phyloP scores from a whole-genome alignment of 345 rosid genomes.

The Leavenworthia alabamica region DNA sequence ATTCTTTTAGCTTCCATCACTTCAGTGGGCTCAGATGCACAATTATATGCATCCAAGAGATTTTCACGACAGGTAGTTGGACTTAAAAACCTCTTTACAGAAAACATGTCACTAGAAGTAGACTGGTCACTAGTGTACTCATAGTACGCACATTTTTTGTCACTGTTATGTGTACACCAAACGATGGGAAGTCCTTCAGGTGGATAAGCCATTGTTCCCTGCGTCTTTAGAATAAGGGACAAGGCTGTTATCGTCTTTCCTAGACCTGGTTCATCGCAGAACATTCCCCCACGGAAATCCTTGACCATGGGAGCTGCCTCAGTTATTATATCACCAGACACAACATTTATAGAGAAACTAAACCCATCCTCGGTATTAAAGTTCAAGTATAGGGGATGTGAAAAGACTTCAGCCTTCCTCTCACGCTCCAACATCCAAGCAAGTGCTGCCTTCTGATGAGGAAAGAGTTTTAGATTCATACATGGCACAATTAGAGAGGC shows the following conservation, averaged over 20 bases:
- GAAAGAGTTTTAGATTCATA: slow-evolving; percentile 80
- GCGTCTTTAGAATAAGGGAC: slow-evolving; percentile 83
- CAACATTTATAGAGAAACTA: slow-evolving; percentile 49
- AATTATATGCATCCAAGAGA: slow-evolving; percentile 46
- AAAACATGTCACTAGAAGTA: slow-evolving; percentile 28
- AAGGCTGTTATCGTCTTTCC: slow-evolving; percentile 95
- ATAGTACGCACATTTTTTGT: slow-evolving; percentile 69
- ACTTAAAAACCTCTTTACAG: slow-evolving; percentile 39
- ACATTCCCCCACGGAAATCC: slow-evolving; percentile 92
- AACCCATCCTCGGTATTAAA: slow-evolving; percentile 73
- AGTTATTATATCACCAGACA: slow-evolving; percentile 61
- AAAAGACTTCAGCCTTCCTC: slow-evolving; percentile 45
- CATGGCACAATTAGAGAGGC: slow-evolving; percentile 68
- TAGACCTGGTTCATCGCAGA: slow-evolving; percentile 98
- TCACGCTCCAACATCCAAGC: slow-evolving; percentile 95
- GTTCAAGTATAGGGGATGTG: slow-evolving; percentile 63
- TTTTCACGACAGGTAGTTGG: slow-evolving; percentile 49
- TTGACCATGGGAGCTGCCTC: slow-evolving; percentile 58
- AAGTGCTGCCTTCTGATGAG: slow-evolving; percentile 91
- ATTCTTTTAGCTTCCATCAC: slow-evolving; percentile 30
- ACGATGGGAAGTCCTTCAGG: slow-evolving; percentile 60
- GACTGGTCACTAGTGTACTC: slow-evolving; percentile 46
- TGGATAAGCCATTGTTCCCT: slow-evolving; percentile 73
- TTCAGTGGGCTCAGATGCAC: slow-evolving; percentile 26
- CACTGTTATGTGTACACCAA: slow-evolving; percentile 70